A percentile compares a stretch with the other conserved stretches of the same genome.
phyloP scores from a whole-genome alignment of 352 stramenopile species.

The Phytophthora cryptogea region DNA sequence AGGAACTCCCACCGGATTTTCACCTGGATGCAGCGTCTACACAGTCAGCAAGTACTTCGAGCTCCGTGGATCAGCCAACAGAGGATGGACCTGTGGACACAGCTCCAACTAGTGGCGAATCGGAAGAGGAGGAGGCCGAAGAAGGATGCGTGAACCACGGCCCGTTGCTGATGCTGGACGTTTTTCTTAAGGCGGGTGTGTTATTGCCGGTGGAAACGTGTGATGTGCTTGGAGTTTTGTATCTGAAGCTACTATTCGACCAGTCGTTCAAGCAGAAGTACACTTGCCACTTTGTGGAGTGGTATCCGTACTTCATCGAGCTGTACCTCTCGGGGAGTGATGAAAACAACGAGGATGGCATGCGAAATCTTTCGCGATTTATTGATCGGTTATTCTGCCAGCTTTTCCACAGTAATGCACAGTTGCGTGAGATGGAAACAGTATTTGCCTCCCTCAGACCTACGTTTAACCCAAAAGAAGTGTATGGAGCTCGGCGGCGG shows the following conservation, averaged over 20 bases:
- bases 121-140: conserved; percentile 21
- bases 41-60: background rate
- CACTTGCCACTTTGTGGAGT: conserved; percentile 80
- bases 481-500: conserved; percentile 1
- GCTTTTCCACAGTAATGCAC: conserved; percentile 81
- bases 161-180: conserved; percentile 54
- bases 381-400: conserved; percentile 87
- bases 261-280: conserved; percentile 82
- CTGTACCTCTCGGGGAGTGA: conserved; percentile 69
- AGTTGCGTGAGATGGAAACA: conserved; percentile 69
- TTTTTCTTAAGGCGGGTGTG: conserved; percentile 75
- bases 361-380: conserved; percentile 78
- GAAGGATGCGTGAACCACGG: conserved; percentile 2
- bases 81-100: conserved; percentile 21
- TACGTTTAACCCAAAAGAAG: conserved; percentile 17
- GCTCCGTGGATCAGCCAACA: conserved; percentile 10
- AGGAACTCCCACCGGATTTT: conserved; percentile 58
- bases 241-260: conserved; percentile 83
- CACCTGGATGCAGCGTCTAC: conserved; percentile 32
- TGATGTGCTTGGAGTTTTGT: conserved; percentile 81
- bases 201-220: conserved; percentile 72
- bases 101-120: conserved; percentile 9
- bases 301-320: conserved; percentile 83
- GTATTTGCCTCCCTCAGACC: conserved; percentile 43
- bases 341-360: conserved; percentile 75